Conservation (phyloP, 2,329 filamentous ascomycete species). For the Colletotrichum paranaense region DNA sequence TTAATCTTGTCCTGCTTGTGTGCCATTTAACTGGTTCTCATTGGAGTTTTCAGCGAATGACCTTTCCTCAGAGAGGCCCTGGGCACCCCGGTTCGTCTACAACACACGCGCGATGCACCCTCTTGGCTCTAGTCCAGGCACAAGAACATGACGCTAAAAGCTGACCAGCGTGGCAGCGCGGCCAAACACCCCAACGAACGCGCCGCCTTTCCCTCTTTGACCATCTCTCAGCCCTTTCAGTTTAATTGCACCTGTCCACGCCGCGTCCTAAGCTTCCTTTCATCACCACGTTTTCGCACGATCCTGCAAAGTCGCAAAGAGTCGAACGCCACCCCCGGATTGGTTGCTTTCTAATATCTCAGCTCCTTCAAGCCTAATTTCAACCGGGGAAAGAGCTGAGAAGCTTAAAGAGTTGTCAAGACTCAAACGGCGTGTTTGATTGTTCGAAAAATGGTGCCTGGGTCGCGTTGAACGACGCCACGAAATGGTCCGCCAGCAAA, state of each 20-base stretch:
- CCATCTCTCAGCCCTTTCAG: not conserved
- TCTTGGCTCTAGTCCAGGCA: not conserved
- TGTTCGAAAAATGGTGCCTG: not conserved
- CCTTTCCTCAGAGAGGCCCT: not conserved
- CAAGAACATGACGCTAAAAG: conserved; percentile 6
- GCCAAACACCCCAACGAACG: not conserved
- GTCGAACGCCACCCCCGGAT: not conserved
- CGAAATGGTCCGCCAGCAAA: not conserved
- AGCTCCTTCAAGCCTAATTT: not conserved
- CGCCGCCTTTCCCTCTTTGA: not conserved
- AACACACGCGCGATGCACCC: not conserved
- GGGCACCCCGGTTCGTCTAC: not conserved
- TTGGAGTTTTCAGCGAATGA: not conserved
- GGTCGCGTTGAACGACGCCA: not conserved
- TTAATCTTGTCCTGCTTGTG: not conserved
- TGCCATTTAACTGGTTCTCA: not conserved
- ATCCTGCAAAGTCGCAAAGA: not conserved
- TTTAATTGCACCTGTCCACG: not conserved
- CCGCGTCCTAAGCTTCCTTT: not conserved
- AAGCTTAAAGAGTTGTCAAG: not conserved
- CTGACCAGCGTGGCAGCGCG: not conserved
- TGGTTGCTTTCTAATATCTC: not conserved
- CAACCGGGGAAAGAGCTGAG: not conserved
- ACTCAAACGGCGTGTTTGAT: not conserved
- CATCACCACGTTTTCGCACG: not conserved